Conservation (phyloP, 768 basidiomycete genomes). For the Dacryopinax spathularia region DNA sequence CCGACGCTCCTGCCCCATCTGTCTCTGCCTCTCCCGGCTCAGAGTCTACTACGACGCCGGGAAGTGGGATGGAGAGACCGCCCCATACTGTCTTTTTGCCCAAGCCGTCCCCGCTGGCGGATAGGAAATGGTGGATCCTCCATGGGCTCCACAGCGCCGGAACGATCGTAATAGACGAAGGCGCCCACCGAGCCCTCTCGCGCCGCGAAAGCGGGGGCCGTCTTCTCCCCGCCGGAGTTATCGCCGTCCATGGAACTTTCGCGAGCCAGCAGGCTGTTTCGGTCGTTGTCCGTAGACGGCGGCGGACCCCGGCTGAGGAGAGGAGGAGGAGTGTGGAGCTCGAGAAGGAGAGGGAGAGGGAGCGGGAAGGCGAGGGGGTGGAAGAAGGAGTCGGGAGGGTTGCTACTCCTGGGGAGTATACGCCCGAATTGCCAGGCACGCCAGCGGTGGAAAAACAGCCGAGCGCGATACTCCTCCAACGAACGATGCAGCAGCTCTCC, state of each 20-base stretch:
- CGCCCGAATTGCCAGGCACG: not conserved
- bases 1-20: slow-evolving; percentile 18
- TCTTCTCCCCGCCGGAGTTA: slow-evolving; percentile 80
- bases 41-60: slow-evolving; percentile 13
- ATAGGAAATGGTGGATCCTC: slow-evolving; percentile 93
- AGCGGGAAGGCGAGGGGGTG: no score
- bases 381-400: not conserved
- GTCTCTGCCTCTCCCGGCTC: not conserved
- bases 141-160: slow-evolving; percentile 87
- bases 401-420: not conserved
- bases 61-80: no score
- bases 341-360: not conserved
- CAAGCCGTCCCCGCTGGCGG: slow-evolving; percentile 52
- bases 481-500: no score
- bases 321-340: not conserved
- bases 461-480: not conserved
- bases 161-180: slow-evolving; percentile 72
- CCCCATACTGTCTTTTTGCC: slow-evolving; percentile 83
- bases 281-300: slow-evolving; percentile 46
- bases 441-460: not conserved
- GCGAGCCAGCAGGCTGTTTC: slow-evolving; percentile 90
- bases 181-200: slow-evolving; percentile 75
- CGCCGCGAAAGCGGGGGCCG: slow-evolving; percentile 79
- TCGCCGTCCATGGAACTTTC: slow-evolving; percentile 75
- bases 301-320: slow-evolving; percentile 16